These are phyloP conservation scores for Pleurotus pulmonarius DNA, from an alignment of 768 basidiomycete genomes.

Conservation along the genomic window DNA sequence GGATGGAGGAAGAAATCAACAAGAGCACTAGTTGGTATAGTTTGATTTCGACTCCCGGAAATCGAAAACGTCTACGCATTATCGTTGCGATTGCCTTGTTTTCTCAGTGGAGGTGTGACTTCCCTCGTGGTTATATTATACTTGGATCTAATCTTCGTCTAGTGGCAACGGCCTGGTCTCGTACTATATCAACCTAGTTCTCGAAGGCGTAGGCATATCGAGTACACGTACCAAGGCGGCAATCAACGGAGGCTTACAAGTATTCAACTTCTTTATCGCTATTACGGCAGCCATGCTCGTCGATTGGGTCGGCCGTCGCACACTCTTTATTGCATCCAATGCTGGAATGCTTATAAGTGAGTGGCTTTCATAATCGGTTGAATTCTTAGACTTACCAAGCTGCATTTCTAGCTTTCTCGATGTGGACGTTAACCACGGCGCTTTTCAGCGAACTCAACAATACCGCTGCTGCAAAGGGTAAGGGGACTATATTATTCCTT, in stretches of 20 bases:
- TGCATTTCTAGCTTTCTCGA: conserved; percentile 38
- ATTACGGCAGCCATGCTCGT: conserved; percentile 58
- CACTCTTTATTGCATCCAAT: conserved; percentile 64
- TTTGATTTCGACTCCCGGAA: conserved; percentile 61
- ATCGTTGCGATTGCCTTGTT: conserved; percentile 66
- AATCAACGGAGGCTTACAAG: conserved; percentile 60
- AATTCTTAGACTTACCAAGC: background rate
- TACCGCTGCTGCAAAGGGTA: conserved; percentile 38
- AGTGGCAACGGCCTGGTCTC: conserved; percentile 67
- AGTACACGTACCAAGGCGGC: conserved; percentile 48
- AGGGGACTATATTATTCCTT: background rate
- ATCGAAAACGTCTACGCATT: conserved; percentile 63
- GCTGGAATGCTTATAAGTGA: conserved; percentile 50
- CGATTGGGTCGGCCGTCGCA: conserved; percentile 65
- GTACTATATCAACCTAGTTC: conserved; percentile 68
- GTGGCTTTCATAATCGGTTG: conserved; percentile 10
- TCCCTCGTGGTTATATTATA: background rate
- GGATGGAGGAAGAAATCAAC: conserved; percentile 55
- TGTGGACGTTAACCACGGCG: conserved; percentile 52
- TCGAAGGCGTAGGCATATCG: conserved; percentile 61
- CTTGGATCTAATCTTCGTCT: background rate
- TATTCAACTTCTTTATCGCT: conserved; percentile 64
- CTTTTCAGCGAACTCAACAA: conserved; percentile 37
- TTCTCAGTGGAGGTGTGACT: conserved; percentile 66
- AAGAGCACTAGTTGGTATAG: conserved; percentile 44